These are phyloP conservation scores for Tarenaya hassleriana DNA, from an alignment of 345 rosid genomes.

Conservation along the genomic window DNA sequence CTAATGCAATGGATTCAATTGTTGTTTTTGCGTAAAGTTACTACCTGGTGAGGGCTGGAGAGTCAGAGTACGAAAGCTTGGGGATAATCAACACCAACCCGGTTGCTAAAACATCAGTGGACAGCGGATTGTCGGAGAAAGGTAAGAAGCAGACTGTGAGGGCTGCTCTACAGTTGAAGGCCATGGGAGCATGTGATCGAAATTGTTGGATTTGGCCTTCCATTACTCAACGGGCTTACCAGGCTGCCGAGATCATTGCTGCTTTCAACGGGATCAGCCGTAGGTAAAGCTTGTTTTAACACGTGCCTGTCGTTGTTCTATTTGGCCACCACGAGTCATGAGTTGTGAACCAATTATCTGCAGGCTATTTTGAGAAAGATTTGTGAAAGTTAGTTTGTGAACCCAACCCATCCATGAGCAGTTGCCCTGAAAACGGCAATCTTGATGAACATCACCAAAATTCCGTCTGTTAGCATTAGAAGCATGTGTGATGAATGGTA, in stretches of 20 bases:
- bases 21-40: conserved; percentile 43
- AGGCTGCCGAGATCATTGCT: conserved; percentile 86
- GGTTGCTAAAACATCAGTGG: conserved; percentile 79
- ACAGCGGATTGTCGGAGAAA: conserved; percentile 69
- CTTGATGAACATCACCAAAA: too few species aligned
- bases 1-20: conserved; percentile 14
- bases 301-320: neutral
- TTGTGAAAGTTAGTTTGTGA: too few species aligned
- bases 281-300: conserved; percentile 38
- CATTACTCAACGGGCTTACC: conserved; percentile 91
- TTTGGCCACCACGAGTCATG: neutral
- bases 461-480: too few species aligned
- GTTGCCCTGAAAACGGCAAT: too few species aligned
- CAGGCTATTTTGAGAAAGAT: too few species aligned
- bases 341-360: too few species aligned
- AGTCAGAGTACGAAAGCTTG: conserved; percentile 68
- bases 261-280: conserved; percentile 63
- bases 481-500: too few species aligned
- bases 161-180: conserved; percentile 63
- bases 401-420: too few species aligned
- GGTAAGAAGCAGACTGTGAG: conserved; percentile 75
- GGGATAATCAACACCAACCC: conserved; percentile 91
- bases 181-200: conserved; percentile 68
- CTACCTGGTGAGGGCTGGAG: conserved; percentile 86
- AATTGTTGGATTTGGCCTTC: conserved; percentile 99